Evolutionary conservation across 768 basidiomycete genomes (phyloP).

Genomic region (Pleurotus platypus): DNA sequence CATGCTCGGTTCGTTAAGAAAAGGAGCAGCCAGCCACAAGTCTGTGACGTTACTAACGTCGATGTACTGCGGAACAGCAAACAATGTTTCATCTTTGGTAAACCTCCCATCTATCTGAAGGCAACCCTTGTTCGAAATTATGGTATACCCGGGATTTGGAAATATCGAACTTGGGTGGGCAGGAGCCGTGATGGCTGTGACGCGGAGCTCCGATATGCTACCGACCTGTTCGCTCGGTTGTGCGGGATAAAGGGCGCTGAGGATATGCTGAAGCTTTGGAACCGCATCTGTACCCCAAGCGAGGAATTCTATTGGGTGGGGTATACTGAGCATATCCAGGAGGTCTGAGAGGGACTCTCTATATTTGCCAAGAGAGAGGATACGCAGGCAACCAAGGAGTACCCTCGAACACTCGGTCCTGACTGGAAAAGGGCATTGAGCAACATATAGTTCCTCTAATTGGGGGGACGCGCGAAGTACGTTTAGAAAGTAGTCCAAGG

Average conservation of each 20-base stretch:
- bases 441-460: not conserved
- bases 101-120: not conserved
- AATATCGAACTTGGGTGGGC: not conserved
- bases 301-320: not conserved
- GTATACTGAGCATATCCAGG: not conserved
- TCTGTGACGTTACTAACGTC: not conserved
- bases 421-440: not conserved
- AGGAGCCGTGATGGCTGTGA: not conserved
- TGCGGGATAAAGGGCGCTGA: not conserved
- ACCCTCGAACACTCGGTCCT: not conserved
- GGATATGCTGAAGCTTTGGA: not conserved
- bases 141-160: not conserved
- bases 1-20: not conserved
- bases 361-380: not conserved
- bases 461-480: not conserved
- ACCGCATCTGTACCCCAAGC: not conserved
- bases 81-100: not conserved
- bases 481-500: not conserved
- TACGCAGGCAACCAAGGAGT: not conserved
- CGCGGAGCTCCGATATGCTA: not conserved
- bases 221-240: not conserved
- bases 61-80: not conserved
- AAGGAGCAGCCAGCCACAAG: not conserved
- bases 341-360: no score
- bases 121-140: not conserved